Evolutionary conservation across 306 rosid genomes (phyloP), one percentile per base, ranked within the genome.

Genomic region (Inga oerstediana): DNA sequence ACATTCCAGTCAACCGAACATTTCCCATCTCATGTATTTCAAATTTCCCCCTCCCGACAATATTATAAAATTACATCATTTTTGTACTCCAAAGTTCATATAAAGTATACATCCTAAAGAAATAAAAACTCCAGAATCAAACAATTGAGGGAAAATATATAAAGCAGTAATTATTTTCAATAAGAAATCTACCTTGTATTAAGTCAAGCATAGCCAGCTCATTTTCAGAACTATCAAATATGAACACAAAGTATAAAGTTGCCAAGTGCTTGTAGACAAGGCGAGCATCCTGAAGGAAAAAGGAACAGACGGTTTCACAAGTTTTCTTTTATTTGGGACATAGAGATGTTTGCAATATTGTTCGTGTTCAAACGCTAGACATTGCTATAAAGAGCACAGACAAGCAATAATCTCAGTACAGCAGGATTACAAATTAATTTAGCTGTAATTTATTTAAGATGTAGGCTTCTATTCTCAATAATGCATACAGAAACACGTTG

Each of bases 171-270:
- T 1, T 67, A 46, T 71, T 27, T 74, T 58, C 30, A 79, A 76
- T 37, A 20, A 49, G 72, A 81, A 52, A 79, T 34, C 37, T 84
- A 97, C 99, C 99, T 97, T 97, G 98, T 79, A 94, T 97, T 83
- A 94, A 81, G 84, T 97, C 99, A 27, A 94, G 98, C 93, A 97
- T 94, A 68, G 98, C 99, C 64, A 97, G 99, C 91, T 94, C 98
- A 41, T 94, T 97, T 86, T 97, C 99, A 82, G 95, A 90, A 80
- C 98, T 86, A 88, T 97, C 97, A 51, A 97, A 94, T 43, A 97
- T 82, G 72, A 97, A 88, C 79, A 92, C 98, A 5, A 97, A 91
- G 87, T 94, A 97, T 35, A 97, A 88, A 72, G 99, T 96, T 52
- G 99, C 98, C 43, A 79, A 92, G 81, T 94, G 98, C 89, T 96